These are phyloP conservation scores for Spergularia marina DNA, from an alignment of 148 eudicot species.

Conservation along the genomic window DNA sequence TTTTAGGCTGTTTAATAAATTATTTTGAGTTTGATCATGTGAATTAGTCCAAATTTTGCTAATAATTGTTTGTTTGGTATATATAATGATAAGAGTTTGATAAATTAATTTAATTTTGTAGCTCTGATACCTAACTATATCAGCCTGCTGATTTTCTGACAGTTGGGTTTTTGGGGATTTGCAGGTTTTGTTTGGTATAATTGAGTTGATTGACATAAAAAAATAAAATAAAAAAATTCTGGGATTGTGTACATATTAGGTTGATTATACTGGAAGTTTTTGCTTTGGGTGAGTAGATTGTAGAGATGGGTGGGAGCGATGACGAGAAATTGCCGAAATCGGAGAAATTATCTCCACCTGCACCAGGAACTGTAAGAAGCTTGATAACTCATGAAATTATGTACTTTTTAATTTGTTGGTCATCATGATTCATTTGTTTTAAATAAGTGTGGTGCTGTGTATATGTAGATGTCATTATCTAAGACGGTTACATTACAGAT, in stretches of 20 bases:
- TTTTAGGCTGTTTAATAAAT: background rate
- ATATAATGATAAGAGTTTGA: background rate
- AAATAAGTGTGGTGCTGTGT: background rate
- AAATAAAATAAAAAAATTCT: background rate
- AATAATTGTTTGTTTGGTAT: background rate
- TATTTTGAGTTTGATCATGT: background rate
- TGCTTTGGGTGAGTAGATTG: conserved; percentile 11
- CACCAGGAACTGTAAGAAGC: conserved; percentile 56
- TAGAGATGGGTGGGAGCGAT: conserved; percentile 59
- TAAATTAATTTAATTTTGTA: conserved; percentile 1
- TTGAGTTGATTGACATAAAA: conserved; percentile 17
- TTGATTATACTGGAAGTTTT: conserved; percentile 11
- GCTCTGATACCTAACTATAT: conserved; percentile 1
- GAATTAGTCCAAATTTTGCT: background rate
- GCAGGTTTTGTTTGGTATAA: conserved; percentile 19
- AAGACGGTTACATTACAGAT: no score
- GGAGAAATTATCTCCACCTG: conserved; percentile 59
- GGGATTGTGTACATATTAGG: conserved; percentile 1
- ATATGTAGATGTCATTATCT: no score
- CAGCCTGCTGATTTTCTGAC: conserved; percentile 3
- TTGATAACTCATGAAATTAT: background rate
- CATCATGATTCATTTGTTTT: background rate
- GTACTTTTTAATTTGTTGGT: background rate
- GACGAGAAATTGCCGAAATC: conserved; percentile 50
- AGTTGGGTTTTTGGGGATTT: background rate